Evolutionary conservation across 2,329 filamentous ascomycete genomes (phyloP).

Genomic region (Tothia fuscella): DNA sequence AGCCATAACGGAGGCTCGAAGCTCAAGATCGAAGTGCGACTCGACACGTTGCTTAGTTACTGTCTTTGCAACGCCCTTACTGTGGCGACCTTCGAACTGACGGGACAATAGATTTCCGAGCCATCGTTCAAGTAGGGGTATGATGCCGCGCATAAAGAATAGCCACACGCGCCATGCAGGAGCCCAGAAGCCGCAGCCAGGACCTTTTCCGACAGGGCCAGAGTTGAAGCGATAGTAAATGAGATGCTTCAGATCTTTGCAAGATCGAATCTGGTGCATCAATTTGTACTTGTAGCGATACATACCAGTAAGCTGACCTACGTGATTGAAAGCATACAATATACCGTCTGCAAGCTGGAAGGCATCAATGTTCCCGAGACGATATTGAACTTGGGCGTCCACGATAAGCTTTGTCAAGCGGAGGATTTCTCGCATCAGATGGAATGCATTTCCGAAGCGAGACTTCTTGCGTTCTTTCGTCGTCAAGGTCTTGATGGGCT

Average conservation of each 20-base stretch:
- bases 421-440: constrained; percentile 95
- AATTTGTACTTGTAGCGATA: constrained; percentile 99
- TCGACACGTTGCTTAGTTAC: constrained; percentile 98
- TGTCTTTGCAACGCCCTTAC: constrained; percentile 97
- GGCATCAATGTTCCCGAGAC: constrained; percentile 93
- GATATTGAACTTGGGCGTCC: constrained; percentile 95
- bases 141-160: constrained; percentile 98
- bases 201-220: constrained; percentile 90
- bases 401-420: constrained; percentile 95
- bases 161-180: constrained; percentile 98
- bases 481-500: constrained; percentile 95
- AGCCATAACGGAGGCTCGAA: constrained; percentile 96
- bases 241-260: constrained; percentile 96
- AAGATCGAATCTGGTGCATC: constrained; percentile 98
- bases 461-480: constrained; percentile 99
- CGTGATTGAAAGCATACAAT: constrained; percentile 98
- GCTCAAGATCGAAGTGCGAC: constrained; percentile 93
- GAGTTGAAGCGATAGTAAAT: constrained; percentile 99
- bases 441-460: constrained; percentile 96
- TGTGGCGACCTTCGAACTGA: constrained; percentile 96
- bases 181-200: constrained; percentile 97
- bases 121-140: constrained; percentile 92
- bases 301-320: constrained; percentile 97
- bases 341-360: constrained; percentile 98
- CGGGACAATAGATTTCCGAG: constrained; percentile 91